phyloP scores from a whole-genome alignment of 768 basidiomycete species.

The Suillus subalutaceus region DNA sequence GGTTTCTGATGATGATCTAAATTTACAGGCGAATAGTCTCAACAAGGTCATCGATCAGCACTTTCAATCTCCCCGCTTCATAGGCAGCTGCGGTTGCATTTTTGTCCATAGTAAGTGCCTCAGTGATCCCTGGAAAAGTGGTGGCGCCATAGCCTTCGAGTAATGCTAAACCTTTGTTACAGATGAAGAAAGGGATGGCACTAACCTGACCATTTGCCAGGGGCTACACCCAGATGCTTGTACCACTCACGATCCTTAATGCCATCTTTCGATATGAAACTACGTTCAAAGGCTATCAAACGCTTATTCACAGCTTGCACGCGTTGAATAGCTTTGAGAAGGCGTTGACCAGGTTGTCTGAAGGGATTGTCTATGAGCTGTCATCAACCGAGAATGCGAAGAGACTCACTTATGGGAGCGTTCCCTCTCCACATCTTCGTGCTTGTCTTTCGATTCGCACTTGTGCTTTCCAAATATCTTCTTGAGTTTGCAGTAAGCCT shows the following conservation, averaged over 20 bases:
- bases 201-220: slow-evolving; percentile 80
- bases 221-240: slow-evolving; percentile 78
- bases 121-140: slow-evolving; percentile 78
- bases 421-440: slow-evolving; percentile 10
- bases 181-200: slow-evolving; percentile 7
- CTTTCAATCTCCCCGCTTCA: slow-evolving; percentile 64
- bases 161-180: background rate
- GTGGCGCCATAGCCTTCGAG: slow-evolving; percentile 75
- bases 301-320: slow-evolving; percentile 63
- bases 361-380: slow-evolving; percentile 1
- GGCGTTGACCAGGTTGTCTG: slow-evolving; percentile 41
- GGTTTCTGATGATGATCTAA: background rate
- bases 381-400: background rate
- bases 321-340: slow-evolving; percentile 61
- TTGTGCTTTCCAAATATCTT: slow-evolving; percentile 36
- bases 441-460: slow-evolving; percentile 14
- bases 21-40: slow-evolving; percentile 29
- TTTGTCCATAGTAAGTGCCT: slow-evolving; percentile 71
- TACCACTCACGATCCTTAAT: slow-evolving; percentile 85
- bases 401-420: background rate
- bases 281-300: slow-evolving; percentile 68
- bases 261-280: slow-evolving; percentile 77
- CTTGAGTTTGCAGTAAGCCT: slow-evolving; percentile 38
- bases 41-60: slow-evolving; percentile 54
- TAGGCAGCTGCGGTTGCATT: slow-evolving; percentile 61